Base-by-base conservation (phyloP, 805 yeast genomes). In the Metschnikowia similis region DNA sequence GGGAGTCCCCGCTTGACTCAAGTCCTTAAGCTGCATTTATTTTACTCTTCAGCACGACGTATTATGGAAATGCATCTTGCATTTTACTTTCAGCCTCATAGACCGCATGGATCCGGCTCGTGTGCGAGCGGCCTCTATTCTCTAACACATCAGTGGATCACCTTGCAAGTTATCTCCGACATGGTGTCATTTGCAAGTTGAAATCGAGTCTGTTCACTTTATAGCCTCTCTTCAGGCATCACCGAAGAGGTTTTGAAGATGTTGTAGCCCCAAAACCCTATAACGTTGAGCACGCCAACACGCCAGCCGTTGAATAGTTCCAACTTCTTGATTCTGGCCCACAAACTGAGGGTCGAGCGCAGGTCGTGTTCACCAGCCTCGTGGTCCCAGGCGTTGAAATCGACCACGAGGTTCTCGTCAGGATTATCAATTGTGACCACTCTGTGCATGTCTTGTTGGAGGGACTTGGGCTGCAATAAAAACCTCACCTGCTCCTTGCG, bases 261-360 rank as follows among this genome's bases (percentile, higher is more conserved):
- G 47, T 80, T 76, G 56, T 87, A 76, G 1, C 96, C 91, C 86
- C 95, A 92, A 46, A 85, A 84, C 9, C 96, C 94, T 44, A 87
- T 66, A 3, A 88, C 79, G 53, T 92, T 89, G 50, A 89, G 66
- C 9, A 87, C 74, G 29, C 96, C 95, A 38, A 89, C 83, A 64
- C 89, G 80, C 98, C 98, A 92, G 35, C 98, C 99, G 57, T 92
- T 79, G 76, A 88, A 91, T 48, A 74, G 64, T 1, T 74, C 74
- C 32, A 68, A 52, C 26, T 54, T 51, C 35, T 57, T 57, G 14
- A 68, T 46, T 21, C 63, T 58, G 38, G 77, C 77, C 56, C 75
- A 55, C 5, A 41, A 26, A 21, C 21, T 6, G 80, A 81, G 47
- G 28, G 82, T 60, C 2, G 77, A 45, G 75, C 76, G 57, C 5